A percentile compares a stretch with the other conserved stretches of the same genome.
These are phyloP conservation scores for Blastomyces percursus DNA, from an alignment of 2,329 filamentous ascomycete species.

Conservation along the genomic window DNA sequence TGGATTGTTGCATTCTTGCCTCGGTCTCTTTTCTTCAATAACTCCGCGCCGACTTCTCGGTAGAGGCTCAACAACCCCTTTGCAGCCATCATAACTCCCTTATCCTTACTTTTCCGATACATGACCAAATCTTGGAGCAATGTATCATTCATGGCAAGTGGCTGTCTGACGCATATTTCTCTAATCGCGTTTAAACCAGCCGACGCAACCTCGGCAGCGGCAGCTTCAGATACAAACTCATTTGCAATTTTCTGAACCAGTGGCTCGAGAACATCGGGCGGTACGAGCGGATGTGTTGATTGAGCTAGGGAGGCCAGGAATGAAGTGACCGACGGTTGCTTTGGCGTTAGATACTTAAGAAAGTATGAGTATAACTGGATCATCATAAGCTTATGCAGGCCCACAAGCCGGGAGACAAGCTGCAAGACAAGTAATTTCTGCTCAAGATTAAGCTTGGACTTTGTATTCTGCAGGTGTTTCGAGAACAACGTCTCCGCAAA, in stretches of 20 bases:
- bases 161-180: constrained; percentile 85
- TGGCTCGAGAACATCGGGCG: constrained; percentile 83
- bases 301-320: constrained; percentile 89
- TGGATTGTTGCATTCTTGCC: constrained; percentile 85
- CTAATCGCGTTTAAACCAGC: constrained; percentile 91
- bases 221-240: constrained; percentile 93
- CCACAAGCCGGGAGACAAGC: constrained; percentile 79
- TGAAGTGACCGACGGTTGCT: constrained; percentile 80
- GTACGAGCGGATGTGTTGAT: constrained; percentile 80
- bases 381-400: constrained; percentile 82
- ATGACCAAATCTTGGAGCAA: constrained; percentile 91
- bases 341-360: constrained; percentile 78
- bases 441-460: constrained; percentile 74
- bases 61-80: constrained; percentile 85
- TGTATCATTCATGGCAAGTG: constrained; percentile 91
- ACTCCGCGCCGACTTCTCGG: constrained; percentile 77
- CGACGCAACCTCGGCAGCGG: constrained; percentile 78
- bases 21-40: constrained; percentile 79
- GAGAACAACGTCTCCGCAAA: constrained; percentile 84
- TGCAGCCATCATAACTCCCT: constrained; percentile 97
- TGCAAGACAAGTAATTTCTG: constrained; percentile 84
- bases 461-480: constrained; percentile 81
- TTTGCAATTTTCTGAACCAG: constrained; percentile 92
- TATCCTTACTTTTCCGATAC: constrained; percentile 96
- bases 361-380: constrained; percentile 94